These are phyloP conservation scores for Dionaea muscipula DNA, from an alignment of 179 eudicot species.

Conservation along the genomic window DNA sequence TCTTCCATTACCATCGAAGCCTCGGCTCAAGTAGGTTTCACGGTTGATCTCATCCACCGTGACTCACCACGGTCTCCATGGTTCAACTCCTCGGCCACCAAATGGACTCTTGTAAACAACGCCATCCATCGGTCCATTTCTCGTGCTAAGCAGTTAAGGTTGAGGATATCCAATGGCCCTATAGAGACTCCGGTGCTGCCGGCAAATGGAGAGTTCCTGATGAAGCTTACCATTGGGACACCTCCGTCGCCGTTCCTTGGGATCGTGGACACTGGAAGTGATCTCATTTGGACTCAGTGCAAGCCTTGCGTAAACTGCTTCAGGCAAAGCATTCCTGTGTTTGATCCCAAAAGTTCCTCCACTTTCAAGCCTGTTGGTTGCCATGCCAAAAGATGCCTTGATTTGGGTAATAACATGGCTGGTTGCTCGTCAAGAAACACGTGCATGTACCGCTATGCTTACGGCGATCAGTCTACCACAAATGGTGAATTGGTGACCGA, in stretches of 20 bases:
- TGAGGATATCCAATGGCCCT: background rate
- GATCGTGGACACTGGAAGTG: conserved; percentile 42
- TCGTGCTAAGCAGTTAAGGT: conserved; percentile 13
- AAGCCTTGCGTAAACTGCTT: conserved; percentile 29
- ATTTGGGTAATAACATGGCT: background rate
- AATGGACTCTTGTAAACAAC: conserved; percentile 1
- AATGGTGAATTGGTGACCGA: conserved; percentile 32
- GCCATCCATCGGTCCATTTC: conserved; percentile 19
- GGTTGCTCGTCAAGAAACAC: conserved; percentile 7
- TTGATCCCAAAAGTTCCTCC: conserved; percentile 25
- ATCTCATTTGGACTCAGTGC: conserved; percentile 50
- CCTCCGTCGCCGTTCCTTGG: conserved; percentile 30
- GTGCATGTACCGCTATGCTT: conserved; percentile 13
- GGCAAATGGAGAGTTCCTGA: conserved; percentile 29
- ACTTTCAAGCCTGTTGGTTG: conserved; percentile 29
- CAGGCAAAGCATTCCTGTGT: conserved; percentile 21
- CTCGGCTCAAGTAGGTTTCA: conserved; percentile 10
- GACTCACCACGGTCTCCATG: conserved; percentile 37
- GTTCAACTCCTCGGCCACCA: conserved; percentile 17
- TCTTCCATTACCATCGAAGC: background rate
- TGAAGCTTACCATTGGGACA: conserved; percentile 38
- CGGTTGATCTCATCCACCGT: conserved; percentile 33
- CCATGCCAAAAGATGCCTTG: conserved; percentile 15
- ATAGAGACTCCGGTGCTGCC: conserved; percentile 16
- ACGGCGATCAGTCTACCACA: conserved; percentile 33